phyloP scores from a whole-genome alignment of 495 filamentous ascomycete genomes.

The Penicillium lividum region DNA sequence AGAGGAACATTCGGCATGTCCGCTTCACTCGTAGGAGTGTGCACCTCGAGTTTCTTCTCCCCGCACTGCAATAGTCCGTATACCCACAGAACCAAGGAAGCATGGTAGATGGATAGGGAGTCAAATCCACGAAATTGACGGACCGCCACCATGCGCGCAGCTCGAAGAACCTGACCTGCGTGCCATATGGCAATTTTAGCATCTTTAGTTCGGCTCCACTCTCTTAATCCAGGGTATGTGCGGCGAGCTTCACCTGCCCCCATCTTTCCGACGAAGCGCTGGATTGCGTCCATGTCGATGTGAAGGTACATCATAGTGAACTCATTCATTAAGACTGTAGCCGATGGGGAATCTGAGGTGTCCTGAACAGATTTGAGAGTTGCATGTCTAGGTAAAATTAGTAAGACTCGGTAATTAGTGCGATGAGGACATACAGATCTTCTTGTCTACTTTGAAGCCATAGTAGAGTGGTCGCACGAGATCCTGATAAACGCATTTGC shows the following conservation, averaged over 20 bases:
- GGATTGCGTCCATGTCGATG: constrained; percentile 59
- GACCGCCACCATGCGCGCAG: constrained; percentile 44
- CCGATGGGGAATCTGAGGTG: constrained; percentile 6
- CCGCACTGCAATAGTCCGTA: constrained; percentile 47
- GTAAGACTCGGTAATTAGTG: no score
- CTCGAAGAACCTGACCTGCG: constrained; percentile 58
- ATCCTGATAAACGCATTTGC: constrained; percentile 18
- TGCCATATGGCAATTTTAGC: constrained; percentile 58
- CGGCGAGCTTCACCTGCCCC: constrained; percentile 56
- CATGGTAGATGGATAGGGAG: constrained; percentile 57
- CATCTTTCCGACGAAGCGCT: constrained; percentile 60
- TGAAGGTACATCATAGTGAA: constrained; percentile 57
- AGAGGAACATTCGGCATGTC: constrained; percentile 10
- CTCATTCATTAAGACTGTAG: constrained; percentile 46
- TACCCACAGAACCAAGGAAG: constrained; percentile 56
- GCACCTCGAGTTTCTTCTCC: constrained; percentile 8
- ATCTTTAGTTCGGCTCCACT: constrained; percentile 52
- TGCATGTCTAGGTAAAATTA: constrained; percentile 8
- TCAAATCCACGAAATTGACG: constrained; percentile 57
- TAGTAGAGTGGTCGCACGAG: constrained; percentile 17
- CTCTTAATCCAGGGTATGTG: constrained; percentile 48
- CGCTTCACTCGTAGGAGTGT: constrained; percentile 19
- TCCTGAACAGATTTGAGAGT: constrained; percentile 11
- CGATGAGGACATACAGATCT: constrained; percentile 18
- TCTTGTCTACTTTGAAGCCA: constrained; percentile 34